A percentile compares a stretch with the other conserved stretches of the same genome.
These are phyloP conservation scores for Potentilla sterilis DNA, from an alignment of 306 rosid genomes.

Conservation along the genomic window DNA sequence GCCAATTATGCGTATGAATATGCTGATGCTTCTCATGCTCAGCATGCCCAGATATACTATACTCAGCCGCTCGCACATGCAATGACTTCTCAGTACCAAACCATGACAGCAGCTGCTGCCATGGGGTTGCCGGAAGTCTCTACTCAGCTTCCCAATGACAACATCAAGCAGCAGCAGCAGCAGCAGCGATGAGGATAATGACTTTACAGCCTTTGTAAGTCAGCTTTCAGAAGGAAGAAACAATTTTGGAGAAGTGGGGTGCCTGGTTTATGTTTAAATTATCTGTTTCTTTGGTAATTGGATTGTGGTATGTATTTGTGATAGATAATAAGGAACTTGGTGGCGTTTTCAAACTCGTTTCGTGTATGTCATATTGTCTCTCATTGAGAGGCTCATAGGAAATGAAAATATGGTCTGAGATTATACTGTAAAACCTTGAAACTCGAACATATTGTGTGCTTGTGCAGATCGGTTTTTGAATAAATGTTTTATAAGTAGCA, in stretches of 20 bases:
- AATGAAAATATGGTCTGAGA: constrained; percentile 62
- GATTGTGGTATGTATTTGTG: constrained; percentile 76
- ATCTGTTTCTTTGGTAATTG: constrained; percentile 49
- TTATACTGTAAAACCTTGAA: constrained; percentile 81
- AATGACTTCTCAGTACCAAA: constrained; percentile 84
- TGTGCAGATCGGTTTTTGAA: constrained; percentile 64
- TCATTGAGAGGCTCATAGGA: constrained; percentile 46
- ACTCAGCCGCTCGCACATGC: constrained; percentile 71
- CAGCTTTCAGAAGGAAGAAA: constrained; percentile 38
- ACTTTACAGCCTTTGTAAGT: constrained; percentile 60
- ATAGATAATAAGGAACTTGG: constrained; percentile 72
- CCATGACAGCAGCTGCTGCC: constrained; percentile 64
- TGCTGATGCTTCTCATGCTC: constrained; percentile 66
- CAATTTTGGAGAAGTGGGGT: constrained; percentile 73
- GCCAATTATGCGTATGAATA: constrained; percentile 62
- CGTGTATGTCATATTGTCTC: constrained; percentile 50
- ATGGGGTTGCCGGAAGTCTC: constrained; percentile 53
- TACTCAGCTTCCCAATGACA: constrained; percentile 65
- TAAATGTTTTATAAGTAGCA: constrained; percentile 48
- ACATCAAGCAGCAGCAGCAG: constrained; percentile 68
- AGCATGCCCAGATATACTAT: constrained; percentile 75
- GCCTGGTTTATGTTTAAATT: constrained; percentile 46
- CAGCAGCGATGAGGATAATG: constrained; percentile 37
- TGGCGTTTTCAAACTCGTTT: constrained; percentile 39
- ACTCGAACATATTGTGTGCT: constrained; percentile 49